A percentile compares a stretch with the other conserved stretches of the same genome.
phyloP scores from a whole-genome alignment of 768 basidiomycete genomes.

The Serpula lacrymans region DNA sequence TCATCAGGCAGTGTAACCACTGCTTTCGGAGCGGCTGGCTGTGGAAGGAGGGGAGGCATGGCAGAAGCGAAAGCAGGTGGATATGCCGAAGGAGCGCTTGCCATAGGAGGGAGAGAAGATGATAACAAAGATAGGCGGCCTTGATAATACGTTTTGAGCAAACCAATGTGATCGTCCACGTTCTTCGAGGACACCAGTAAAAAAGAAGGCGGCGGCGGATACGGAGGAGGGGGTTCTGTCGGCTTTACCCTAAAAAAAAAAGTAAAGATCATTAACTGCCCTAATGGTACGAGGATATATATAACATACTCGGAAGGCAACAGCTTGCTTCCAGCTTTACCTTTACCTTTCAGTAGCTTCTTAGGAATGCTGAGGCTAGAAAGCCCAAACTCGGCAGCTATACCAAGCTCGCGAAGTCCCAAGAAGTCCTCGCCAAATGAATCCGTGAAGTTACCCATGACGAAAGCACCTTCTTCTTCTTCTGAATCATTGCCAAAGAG shows the following conservation, averaged over 20 bases:
- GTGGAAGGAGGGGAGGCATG: slow-evolving; percentile 11
- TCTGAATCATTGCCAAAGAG: slow-evolving; percentile 57
- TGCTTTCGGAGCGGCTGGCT: slow-evolving; percentile 16
- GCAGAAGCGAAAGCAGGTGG: slow-evolving; percentile 5
- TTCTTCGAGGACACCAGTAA: slow-evolving; percentile 63
- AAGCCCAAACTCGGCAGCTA: slow-evolving; percentile 81
- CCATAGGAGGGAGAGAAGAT: slow-evolving; percentile 15
- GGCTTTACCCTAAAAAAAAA: slow-evolving; percentile 60
- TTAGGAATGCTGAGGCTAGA: slow-evolving; percentile 77
- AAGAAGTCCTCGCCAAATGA: slow-evolving; percentile 91
- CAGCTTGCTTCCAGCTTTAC: slow-evolving; percentile 34
- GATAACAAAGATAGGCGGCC: slow-evolving; percentile 47
- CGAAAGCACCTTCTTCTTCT: slow-evolving; percentile 62
- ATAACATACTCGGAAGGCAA: slow-evolving; percentile 46
- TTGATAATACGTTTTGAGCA: slow-evolving; percentile 77
- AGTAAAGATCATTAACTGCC: background rate
- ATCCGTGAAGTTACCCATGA: slow-evolving; percentile 86
- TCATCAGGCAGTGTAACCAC: slow-evolving; percentile 61
- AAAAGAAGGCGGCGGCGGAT: slow-evolving; percentile 82
- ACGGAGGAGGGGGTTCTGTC: slow-evolving; percentile 75
- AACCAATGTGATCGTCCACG: slow-evolving; percentile 77
- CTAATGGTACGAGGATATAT: slow-evolving; percentile 1
- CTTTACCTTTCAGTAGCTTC: slow-evolving; percentile 68
- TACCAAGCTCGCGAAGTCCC: slow-evolving; percentile 82
- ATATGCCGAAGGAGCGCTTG: slow-evolving; percentile 7